Percentiles rank a stretch among this genome's conserved stretches.
Conservation (phyloP, 345 rosid species). For the Eucalyptus regnans region DNA sequence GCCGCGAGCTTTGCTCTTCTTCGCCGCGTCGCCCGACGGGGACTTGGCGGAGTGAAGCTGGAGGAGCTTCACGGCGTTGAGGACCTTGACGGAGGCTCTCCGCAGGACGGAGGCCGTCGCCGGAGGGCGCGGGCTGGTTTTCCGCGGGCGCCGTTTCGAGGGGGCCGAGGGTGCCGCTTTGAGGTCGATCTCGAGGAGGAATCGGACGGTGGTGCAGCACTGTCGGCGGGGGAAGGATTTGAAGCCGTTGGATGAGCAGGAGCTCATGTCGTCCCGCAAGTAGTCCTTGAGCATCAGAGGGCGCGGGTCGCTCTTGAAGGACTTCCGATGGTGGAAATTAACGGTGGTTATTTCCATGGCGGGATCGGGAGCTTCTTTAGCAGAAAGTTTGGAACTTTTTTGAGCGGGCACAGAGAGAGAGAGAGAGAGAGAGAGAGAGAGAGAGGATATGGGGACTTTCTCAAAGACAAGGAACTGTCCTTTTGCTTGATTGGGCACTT, state of each 20-base stretch:
- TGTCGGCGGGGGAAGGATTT: constrained; percentile 75
- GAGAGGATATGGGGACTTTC: neutral
- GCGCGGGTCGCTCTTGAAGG: neutral
- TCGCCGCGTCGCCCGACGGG: neutral
- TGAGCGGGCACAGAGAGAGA: neutral
- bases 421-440: neutral
- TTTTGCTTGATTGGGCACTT: neutral
- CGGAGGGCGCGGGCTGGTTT: constrained; percentile 16
- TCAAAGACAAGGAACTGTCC: neutral
- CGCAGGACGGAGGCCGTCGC: constrained; percentile 38
- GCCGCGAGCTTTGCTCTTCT: neutral
- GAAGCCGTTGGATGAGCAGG: constrained; percentile 90
- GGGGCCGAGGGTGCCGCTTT: constrained; percentile 2
- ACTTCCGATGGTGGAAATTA: neutral
- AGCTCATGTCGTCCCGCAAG: constrained; percentile 62
- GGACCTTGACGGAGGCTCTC: constrained; percentile 49
- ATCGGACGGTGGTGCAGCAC: constrained; percentile 52
- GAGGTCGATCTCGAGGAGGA: constrained; percentile 57
- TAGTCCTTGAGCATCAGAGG: constrained; percentile 65
- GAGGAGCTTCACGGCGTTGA: constrained; percentile 48
- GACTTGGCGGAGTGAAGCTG: constrained; percentile 36
- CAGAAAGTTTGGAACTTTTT: neutral
- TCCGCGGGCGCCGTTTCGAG: constrained; percentile 4
- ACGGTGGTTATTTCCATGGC: neutral
- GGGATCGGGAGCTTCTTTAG: neutral